Evolutionary conservation across 208 protist genomes (phyloP), one percentile per base, ranked within the genome.

Genomic region (Acanthamoeba divionensis): DNA sequence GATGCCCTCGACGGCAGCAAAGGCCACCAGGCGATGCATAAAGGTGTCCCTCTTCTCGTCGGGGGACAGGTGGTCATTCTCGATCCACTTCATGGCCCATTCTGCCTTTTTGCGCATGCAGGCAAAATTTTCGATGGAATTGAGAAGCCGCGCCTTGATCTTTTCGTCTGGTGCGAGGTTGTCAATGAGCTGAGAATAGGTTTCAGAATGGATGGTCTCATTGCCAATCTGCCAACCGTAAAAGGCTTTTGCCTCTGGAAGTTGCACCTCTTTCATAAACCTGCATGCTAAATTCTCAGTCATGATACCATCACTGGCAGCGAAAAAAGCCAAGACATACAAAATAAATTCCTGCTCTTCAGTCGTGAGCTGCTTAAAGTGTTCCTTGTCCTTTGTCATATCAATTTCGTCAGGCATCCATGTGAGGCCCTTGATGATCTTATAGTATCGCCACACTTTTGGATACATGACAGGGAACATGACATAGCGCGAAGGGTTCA

Each of bases 181-280:
- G n/a, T n/a, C n/a, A 36, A 98, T 97, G 21, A 98, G 93, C 6
- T 97, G 90, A 50, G 87, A 93, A 66, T 96, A 96, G 65, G 94
- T 96, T 57, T 96, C 95, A 29, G 86, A 91, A 95, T 99, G 98
- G 83, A 99, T 99, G 95, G 99, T 99, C 94, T 99, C 98, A 93
- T 99, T 99, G 80, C 97, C 97, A 90, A 99, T 98, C 96, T 99
- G 80, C 91, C 99, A 99, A 18, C 98, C 98, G 94, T 99, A 99
- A 95, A 99, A 99, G 80, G 95, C 97, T 62, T 97, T 96, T 24
- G 96, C 98, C 95, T 99, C 98, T 9, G 98, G 97, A 29, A 99
- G 90, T 96, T 99, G 98, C 55, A 99, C 97, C 89, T 99, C 98
- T 65, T 55, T 96, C 94, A 98, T 98, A 96, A 99, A 99, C 67